Base-by-base conservation (phyloP, 306 rosid species). In the Sicyos baderoa region DNA sequence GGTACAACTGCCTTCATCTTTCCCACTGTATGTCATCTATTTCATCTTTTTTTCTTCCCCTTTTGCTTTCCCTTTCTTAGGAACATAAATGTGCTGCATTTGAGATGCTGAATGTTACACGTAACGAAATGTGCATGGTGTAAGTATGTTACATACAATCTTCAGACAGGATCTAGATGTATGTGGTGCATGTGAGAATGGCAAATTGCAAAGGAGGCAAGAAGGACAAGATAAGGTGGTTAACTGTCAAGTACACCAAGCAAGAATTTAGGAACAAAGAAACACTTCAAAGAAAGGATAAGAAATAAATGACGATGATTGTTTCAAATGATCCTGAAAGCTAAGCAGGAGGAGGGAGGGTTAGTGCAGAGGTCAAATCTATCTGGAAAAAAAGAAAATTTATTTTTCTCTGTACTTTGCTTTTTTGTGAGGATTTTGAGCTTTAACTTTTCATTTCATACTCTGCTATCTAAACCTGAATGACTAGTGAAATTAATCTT, bases 131-230 rank as follows among this genome's bases (percentile, higher is more conserved):
- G 29, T n/a, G 51, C 68, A 62, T 40, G 68, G 9, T 62, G 50
- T 40, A 62, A 25, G 29, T 25, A 25, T 64, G 44, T 40, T 35
- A 64, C 9, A 10, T 40, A 14, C 15, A 15, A 44, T 44, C 22
- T 60, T 32, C 25, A 64, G 51, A 64, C 49, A 44, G 4, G 49
- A 66, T 18, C 71, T 66, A 47, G 71, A 66, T 47, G 51, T 44
- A 64, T 44, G 4, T 66, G 51, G 13, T 66, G 19, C 54, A 42
- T 64, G 7, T 64, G 70, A 42, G 32, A 37, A 66, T 66, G 14
- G 13, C 54, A 66, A 44, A 22, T 15, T 66, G 71, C 71, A 47
- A 66, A 66, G 71, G 71, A 66, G 54, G 71, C 71, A 66, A 47
- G 21, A 66, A 66, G 71, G 71, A 66, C 71, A 66, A 3, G 29